Percentiles rank a stretch among this genome's conserved stretches.
Evolutionary conservation across 2,329 filamentous ascomycete species (phyloP).

Genomic region (Alternaria longipes): DNA sequence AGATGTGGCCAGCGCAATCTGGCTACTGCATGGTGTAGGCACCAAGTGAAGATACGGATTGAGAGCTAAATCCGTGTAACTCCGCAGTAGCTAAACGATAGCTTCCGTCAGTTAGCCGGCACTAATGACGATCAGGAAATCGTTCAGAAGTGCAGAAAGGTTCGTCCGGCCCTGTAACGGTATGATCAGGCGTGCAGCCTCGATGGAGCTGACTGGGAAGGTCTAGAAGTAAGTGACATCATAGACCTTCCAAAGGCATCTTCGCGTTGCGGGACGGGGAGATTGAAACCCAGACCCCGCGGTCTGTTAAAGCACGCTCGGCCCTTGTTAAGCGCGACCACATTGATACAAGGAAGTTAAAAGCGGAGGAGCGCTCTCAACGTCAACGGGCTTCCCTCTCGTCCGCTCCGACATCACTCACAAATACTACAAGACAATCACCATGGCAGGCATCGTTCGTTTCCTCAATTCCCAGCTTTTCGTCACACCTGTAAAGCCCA

Average conservation of each 20-base stretch:
- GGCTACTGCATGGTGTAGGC: not conserved
- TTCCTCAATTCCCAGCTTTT: slow-evolving; percentile 56
- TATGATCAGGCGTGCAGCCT: not conserved
- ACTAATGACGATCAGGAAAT: not conserved
- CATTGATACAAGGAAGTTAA: not conserved
- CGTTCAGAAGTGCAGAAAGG: not conserved
- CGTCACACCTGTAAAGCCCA: slow-evolving; percentile 45
- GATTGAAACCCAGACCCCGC: not conserved
- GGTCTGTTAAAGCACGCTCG: not conserved
- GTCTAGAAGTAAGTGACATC: not conserved
- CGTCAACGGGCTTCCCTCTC: not conserved
- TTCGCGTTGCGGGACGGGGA: not conserved
- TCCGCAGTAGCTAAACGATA: not conserved
- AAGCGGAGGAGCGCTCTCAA: not conserved
- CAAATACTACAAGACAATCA: not conserved
- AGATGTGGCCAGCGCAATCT: not conserved
- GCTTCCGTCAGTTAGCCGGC: slow-evolving; percentile 1
- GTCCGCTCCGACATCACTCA: not conserved
- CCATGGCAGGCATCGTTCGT: slow-evolving; percentile 8
- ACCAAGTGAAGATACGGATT: not conserved
- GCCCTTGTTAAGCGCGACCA: not conserved
- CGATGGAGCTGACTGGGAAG: not conserved
- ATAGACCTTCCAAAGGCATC: not conserved
- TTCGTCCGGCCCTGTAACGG: not conserved
- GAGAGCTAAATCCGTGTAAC: not conserved